Percentiles rank a stretch among this genome's conserved stretches.
These are phyloP conservation scores for Apiospora kogelbergensis DNA, from an alignment of 2,329 filamentous ascomycete species.

Conservation along the genomic window DNA sequence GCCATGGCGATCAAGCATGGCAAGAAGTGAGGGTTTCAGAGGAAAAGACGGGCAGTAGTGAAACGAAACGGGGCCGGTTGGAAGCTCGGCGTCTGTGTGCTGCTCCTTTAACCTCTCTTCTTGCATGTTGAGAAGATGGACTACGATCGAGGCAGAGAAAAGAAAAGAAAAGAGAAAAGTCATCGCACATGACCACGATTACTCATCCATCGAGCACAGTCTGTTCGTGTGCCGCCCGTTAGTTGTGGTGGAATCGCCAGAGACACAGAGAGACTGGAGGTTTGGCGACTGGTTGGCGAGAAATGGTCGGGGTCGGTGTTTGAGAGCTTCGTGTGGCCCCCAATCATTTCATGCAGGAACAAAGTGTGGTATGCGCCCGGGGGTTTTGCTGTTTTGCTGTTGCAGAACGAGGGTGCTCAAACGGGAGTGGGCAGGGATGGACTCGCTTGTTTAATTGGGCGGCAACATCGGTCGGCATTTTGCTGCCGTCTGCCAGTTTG, in stretches of 20 bases:
- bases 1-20: constrained; percentile 6
- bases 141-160: background rate
- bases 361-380: background rate
- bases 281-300: background rate
- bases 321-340: background rate
- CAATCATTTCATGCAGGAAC: constrained; percentile 4
- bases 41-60: background rate
- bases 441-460: background rate
- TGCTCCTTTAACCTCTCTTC: background rate
- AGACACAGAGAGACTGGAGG: background rate
- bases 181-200: background rate
- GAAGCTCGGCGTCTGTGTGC: background rate
- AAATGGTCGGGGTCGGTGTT: background rate
- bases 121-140: background rate
- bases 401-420: background rate
- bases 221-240: background rate
- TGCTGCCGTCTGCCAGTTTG: background rate
- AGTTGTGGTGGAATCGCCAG: background rate
- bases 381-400: background rate
- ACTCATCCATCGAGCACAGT: background rate
- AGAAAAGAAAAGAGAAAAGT: background rate
- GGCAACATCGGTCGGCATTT: background rate
- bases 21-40: constrained; percentile 13
- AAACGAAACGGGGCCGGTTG: constrained; percentile 2
- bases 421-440: background rate